A percentile compares a stretch with the other conserved stretches of the same genome.
These are phyloP conservation scores for Yamadazyma mexicana DNA, from an alignment of 1,139 yeast genomes.

Conservation along the genomic window DNA sequence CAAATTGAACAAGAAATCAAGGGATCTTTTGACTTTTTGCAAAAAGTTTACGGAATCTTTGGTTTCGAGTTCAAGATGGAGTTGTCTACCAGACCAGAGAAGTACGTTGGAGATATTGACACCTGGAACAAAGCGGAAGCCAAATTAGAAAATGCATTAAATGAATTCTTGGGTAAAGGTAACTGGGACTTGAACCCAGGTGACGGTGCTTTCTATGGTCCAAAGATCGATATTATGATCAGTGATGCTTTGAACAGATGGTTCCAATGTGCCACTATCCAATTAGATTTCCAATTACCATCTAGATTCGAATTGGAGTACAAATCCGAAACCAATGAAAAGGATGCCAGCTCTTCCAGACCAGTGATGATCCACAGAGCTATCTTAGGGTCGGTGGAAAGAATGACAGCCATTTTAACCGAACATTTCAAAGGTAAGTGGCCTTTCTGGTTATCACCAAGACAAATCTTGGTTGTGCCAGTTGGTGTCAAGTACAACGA, in stretches of 20 bases:
- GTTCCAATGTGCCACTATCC: slow-evolving; percentile 98
- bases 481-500: slow-evolving; percentile 91
- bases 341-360: slow-evolving; percentile 44
- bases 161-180: slow-evolving; percentile 59
- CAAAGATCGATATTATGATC: slow-evolving; percentile 89
- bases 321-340: slow-evolving; percentile 67
- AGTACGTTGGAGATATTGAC: slow-evolving; percentile 79
- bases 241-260: slow-evolving; percentile 90
- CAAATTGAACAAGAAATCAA: slow-evolving; percentile 85
- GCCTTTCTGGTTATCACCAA: slow-evolving; percentile 99
- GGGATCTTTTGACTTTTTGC: slow-evolving; percentile 75
- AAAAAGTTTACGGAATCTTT: slow-evolving; percentile 76
- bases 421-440: slow-evolving; percentile 98
- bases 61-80: slow-evolving; percentile 89
- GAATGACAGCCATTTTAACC: slow-evolving; percentile 96
- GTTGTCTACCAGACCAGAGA: slow-evolving; percentile 92
- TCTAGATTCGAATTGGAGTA: slow-evolving; percentile 84
- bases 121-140: slow-evolving; percentile 90
- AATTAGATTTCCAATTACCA: slow-evolving; percentile 96
- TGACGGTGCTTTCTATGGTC: slow-evolving; percentile 99
- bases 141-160: slow-evolving; percentile 71
- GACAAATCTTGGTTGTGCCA: slow-evolving; percentile 93
- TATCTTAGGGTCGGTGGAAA: slow-evolving; percentile 93
- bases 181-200: slow-evolving; percentile 92
- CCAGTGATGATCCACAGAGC: slow-evolving; percentile 99